phyloP scores from a whole-genome alignment of 441 rosid species.

The Populus hybrid region DNA sequence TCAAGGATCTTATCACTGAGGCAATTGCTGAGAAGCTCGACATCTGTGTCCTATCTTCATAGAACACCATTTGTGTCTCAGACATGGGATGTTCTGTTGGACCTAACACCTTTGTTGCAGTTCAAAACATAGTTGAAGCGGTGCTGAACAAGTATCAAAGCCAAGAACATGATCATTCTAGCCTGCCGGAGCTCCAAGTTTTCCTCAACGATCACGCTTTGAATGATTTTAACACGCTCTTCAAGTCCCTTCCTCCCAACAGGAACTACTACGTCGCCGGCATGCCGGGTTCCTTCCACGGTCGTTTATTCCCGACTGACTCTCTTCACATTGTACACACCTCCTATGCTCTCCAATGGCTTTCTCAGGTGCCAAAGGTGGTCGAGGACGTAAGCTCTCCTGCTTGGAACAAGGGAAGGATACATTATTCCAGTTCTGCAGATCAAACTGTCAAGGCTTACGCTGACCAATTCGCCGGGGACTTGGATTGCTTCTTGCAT shows the following conservation, averaged over 20 bases:
- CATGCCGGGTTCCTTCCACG: slow-evolving; percentile 15
- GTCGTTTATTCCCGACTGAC: slow-evolving; percentile 5
- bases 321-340: slow-evolving; percentile 17
- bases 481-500: slow-evolving; percentile 20
- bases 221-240: slow-evolving; percentile 38
- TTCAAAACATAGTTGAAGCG: slow-evolving; percentile 19
- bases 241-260: slow-evolving; percentile 8
- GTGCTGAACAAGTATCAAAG: neutral
- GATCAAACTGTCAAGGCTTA: slow-evolving; percentile 26
- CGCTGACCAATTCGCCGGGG: slow-evolving; percentile 21
- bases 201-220: slow-evolving; percentile 17
- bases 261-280: slow-evolving; percentile 7
- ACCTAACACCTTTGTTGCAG: slow-evolving; percentile 13
- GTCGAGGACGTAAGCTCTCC: slow-evolving; percentile 4
- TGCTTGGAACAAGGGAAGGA: slow-evolving; percentile 15
- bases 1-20: neutral
- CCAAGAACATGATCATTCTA: neutral
- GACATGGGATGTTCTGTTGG: slow-evolving; percentile 23
- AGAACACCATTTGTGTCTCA: neutral
- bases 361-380: slow-evolving; percentile 11
- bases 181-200: slow-evolving; percentile 9
- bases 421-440: neutral
- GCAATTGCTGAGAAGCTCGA: slow-evolving; percentile 12
- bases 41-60: neutral
- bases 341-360: slow-evolving; percentile 20